These are phyloP conservation scores for Xylariaceae sp. DNA, from an alignment of 2,329 filamentous ascomycete species.

Conservation along the genomic window DNA sequence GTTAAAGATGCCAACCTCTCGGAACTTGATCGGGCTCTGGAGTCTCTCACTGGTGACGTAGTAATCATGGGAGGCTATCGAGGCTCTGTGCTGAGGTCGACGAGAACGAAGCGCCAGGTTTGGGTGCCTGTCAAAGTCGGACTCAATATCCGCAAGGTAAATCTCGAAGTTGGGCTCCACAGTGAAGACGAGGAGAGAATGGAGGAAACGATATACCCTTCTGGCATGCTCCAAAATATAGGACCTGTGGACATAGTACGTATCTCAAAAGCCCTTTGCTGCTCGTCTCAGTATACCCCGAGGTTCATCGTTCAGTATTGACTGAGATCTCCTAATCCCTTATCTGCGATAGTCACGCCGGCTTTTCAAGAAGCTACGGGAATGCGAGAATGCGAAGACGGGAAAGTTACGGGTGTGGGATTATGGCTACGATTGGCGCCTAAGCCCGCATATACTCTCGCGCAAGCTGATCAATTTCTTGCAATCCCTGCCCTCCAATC, in stretches of 20 bases:
- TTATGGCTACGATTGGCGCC: slow-evolving; percentile 91
- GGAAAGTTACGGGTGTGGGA: slow-evolving; percentile 77
- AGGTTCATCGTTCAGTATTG: too few species aligned
- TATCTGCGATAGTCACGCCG: slow-evolving; percentile 49
- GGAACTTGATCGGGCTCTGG: slow-evolving; percentile 51
- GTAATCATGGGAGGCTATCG: slow-evolving; percentile 88
- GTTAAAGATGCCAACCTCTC: slow-evolving; percentile 28
- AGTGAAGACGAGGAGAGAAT: slow-evolving; percentile 78
- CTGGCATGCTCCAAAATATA: slow-evolving; percentile 85
- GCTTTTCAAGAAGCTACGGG: slow-evolving; percentile 70
- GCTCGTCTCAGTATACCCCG: too few species aligned
- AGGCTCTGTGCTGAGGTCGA: slow-evolving; percentile 81
- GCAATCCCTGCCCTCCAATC: slow-evolving; percentile 69
- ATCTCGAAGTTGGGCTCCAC: slow-evolving; percentile 79
- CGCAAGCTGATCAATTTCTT: slow-evolving; percentile 68
- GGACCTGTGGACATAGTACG: slow-evolving; percentile 75
- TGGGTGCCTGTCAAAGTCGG: slow-evolving; percentile 95
- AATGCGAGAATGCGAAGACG: slow-evolving; percentile 64
- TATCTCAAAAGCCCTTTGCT: neutral
- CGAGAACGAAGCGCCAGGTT: slow-evolving; percentile 75
- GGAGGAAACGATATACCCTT: slow-evolving; percentile 76
- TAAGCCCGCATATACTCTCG: slow-evolving; percentile 74
- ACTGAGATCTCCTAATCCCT: neutral
- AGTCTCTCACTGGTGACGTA: slow-evolving; percentile 72
- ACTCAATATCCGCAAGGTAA: slow-evolving; percentile 83